Evolutionary conservation across 148 eudicot genomes (phyloP).

Genomic region (Talinum fruticosum): DNA sequence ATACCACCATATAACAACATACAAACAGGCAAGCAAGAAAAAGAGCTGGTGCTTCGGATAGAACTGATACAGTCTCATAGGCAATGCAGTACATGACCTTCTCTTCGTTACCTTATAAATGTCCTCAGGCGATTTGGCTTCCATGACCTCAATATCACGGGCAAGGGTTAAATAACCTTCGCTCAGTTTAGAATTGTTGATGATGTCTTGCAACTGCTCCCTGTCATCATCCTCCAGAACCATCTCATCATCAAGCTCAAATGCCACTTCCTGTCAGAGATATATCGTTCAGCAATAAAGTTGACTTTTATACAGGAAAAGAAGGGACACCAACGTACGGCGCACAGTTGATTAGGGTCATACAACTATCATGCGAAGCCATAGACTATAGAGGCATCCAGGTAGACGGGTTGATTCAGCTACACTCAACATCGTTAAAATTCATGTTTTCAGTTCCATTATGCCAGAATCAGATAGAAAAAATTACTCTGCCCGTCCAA

Average conservation of each 20-base stretch:
- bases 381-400: not conserved
- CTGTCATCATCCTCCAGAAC: constrained; percentile 64
- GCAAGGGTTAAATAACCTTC: constrained; percentile 98
- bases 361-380: not conserved
- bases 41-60: not conserved
- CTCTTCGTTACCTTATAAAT: constrained; percentile 67
- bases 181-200: constrained; percentile 67
- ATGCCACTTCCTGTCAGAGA: constrained; percentile 57
- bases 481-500: not conserved
- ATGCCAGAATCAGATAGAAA: not conserved
- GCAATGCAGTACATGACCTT: not conserved
- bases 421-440: not conserved
- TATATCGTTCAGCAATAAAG: not conserved
- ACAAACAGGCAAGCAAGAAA: not conserved
- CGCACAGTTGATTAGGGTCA: not conserved
- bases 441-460: not conserved
- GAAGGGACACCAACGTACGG: too few species aligned
- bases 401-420: not conserved
- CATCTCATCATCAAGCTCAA: constrained; percentile 77
- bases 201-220: constrained; percentile 72
- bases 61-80: not conserved
- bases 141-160: constrained; percentile 99
- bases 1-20: not conserved
- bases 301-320: not conserved
- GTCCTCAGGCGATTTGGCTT: constrained; percentile 93